These are phyloP conservation scores for Murraya koenigii DNA, from an alignment of 345 rosid species.

Conservation along the genomic window DNA sequence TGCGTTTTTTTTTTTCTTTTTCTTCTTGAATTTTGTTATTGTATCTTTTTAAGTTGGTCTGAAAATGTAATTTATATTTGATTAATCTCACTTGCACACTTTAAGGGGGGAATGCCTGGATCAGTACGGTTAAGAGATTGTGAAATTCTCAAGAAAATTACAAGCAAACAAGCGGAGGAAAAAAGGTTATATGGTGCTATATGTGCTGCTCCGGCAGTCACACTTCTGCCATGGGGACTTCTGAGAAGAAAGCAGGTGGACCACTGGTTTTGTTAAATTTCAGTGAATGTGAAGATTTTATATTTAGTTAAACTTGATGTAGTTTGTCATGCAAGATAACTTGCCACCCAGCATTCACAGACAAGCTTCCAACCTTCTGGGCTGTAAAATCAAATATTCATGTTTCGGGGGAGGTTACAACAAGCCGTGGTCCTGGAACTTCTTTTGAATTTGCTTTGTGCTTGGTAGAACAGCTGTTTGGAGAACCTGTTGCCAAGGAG, in stretches of 20 bases:
- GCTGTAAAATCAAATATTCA: slow-evolving; percentile 84
- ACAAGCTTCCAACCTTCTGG: slow-evolving; percentile 87
- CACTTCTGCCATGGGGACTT: slow-evolving; percentile 98
- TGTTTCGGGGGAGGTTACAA: slow-evolving; percentile 87
- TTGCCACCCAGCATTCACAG: slow-evolving; percentile 83
- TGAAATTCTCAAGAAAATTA: slow-evolving; percentile 56
- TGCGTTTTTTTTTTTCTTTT: not conserved
- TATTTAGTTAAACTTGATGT: slow-evolving; percentile 41
- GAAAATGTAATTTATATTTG: not conserved
- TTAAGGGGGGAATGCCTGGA: slow-evolving; percentile 99
- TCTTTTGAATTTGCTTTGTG: slow-evolving; percentile 77
- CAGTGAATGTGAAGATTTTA: not conserved
- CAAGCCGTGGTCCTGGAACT: slow-evolving; percentile 96
- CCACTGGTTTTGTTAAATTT: slow-evolving; percentile 13
- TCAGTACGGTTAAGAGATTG: slow-evolving; percentile 83
- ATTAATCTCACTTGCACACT: slow-evolving; percentile 8
- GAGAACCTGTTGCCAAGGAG: slow-evolving; percentile 65
- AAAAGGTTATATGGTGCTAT: slow-evolving; percentile 83
- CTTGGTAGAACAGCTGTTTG: slow-evolving; percentile 77
- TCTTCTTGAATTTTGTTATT: not conserved
- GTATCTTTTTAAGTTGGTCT: not conserved
- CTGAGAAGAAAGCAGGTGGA: slow-evolving; percentile 65
- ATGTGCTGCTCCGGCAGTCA: slow-evolving; percentile 89
- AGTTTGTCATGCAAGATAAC: slow-evolving; percentile 71
- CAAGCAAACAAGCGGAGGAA: slow-evolving; percentile 71